These are phyloP conservation scores for Leccinellum rugosiceps DNA, from an alignment of 768 basidiomycete species.

Conservation along the genomic window DNA sequence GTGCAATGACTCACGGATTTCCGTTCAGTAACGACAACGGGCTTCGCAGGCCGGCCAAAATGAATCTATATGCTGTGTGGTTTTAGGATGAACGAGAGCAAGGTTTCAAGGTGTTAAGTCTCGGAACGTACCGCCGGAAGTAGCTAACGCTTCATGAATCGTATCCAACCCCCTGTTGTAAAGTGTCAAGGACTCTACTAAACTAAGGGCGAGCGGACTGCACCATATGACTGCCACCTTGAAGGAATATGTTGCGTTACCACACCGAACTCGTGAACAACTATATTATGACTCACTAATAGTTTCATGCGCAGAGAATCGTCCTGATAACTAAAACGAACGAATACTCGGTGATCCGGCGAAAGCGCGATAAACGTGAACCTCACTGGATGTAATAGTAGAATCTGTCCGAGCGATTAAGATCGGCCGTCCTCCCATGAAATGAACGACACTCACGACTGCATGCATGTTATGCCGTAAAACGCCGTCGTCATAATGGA, in stretches of 20 bases:
- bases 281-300: conserved; percentile 10
- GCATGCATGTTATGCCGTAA: background rate
- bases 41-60: background rate
- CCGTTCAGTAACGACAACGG: background rate
- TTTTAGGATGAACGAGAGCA: background rate
- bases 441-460: background rate
- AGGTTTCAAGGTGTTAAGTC: background rate
- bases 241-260: background rate
- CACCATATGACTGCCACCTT: conserved; percentile 16
- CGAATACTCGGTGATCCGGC: background rate
- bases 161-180: conserved; percentile 8
- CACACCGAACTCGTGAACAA: background rate
- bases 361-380: background rate
- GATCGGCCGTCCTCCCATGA: background rate
- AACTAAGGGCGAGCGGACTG: background rate
- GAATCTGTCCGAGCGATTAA: background rate
- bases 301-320: conserved; percentile 3
- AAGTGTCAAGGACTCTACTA: background rate
- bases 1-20: conserved; percentile 6
- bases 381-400: conserved; percentile 3
- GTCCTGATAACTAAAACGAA: conserved; percentile 1
- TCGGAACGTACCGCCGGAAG: conserved; percentile 8
- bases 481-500: background rate
- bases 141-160: conserved; percentile 6
- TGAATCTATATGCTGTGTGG: conserved; percentile 6